Percentiles rank a stretch among this genome's conserved stretches.
phyloP scores from a whole-genome alignment of 1,284 basidiomycete species.

The Fistulinella cinereoalba region DNA sequence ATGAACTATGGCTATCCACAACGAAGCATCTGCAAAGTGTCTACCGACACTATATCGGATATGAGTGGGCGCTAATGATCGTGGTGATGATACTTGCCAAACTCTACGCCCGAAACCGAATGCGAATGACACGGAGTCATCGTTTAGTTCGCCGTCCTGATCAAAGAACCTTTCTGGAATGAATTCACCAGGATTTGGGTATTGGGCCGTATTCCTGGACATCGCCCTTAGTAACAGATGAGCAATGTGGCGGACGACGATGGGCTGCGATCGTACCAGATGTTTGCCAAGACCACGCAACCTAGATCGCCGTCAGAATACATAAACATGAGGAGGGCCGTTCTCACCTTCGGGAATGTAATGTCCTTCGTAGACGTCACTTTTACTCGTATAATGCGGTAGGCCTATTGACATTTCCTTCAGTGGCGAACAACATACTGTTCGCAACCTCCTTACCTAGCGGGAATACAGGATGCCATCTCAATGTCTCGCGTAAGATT shows the following conservation, averaged over 20 bases:
- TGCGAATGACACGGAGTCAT: conserved; percentile 21
- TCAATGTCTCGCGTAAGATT: conserved; percentile 41
- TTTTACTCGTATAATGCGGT: conserved; percentile 26
- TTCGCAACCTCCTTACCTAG: conserved; percentile 18
- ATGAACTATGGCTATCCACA: conserved; percentile 34
- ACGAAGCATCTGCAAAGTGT: conserved; percentile 32
- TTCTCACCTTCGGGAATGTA: conserved; percentile 27
- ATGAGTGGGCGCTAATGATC: conserved; percentile 1
- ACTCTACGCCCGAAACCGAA: conserved; percentile 35
- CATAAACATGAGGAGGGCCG: background rate
- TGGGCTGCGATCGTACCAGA: conserved; percentile 23
- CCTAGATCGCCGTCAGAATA: conserved; percentile 23
- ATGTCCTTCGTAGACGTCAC: conserved; percentile 27
- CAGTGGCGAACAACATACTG: background rate
- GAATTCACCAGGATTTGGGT: conserved; percentile 28
- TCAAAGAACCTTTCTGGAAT: conserved; percentile 31
- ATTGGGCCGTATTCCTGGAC: conserved; percentile 27
- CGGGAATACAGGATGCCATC: conserved; percentile 36
- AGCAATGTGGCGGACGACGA: background rate
- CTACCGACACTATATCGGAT: conserved; percentile 21
- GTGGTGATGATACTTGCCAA: conserved; percentile 16
- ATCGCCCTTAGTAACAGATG: conserved; percentile 27
- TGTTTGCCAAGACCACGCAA: conserved; percentile 29
- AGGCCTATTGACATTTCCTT: conserved; percentile 18
- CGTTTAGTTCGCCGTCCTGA: conserved; percentile 24